phyloP scores from a whole-genome alignment of 225 moss, liverwort and hornwort genomes.

The Rhytidiadelphus loreus region DNA sequence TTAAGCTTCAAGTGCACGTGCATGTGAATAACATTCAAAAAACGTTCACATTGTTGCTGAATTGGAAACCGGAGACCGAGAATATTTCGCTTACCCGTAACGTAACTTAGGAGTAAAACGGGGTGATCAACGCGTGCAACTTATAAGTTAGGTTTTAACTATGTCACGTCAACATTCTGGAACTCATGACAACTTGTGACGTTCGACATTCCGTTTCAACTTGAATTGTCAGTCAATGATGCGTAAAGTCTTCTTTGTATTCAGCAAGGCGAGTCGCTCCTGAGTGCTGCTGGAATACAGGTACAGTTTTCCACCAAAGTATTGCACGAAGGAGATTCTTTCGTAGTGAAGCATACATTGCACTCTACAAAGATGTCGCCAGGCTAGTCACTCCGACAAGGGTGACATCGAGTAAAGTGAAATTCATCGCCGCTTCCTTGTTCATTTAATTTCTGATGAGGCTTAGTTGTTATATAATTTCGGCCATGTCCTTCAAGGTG shows the following conservation, averaged over 20 bases:
- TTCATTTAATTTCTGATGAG: neutral
- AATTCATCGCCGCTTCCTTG: neutral
- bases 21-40: neutral
- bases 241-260: neutral
- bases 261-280: neutral
- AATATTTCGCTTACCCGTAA: neutral
- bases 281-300: neutral
- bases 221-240: neutral
- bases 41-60: neutral
- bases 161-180: neutral
- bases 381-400: neutral
- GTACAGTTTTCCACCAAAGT: neutral
- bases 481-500: neutral
- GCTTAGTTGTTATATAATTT: neutral
- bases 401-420: neutral
- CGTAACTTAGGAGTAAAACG: neutral
- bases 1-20: neutral
- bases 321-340: neutral
- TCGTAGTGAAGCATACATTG: neutral
- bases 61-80: neutral
- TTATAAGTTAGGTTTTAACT: neutral
- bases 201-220: neutral
- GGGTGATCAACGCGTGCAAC: neutral
- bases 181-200: neutral
- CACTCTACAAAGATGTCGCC: neutral